Evolutionary conservation across 2,329 filamentous ascomycete species (phyloP), one percentile per base, ranked within the genome.

Genomic region (Sporothrix dimorphospora): DNA sequence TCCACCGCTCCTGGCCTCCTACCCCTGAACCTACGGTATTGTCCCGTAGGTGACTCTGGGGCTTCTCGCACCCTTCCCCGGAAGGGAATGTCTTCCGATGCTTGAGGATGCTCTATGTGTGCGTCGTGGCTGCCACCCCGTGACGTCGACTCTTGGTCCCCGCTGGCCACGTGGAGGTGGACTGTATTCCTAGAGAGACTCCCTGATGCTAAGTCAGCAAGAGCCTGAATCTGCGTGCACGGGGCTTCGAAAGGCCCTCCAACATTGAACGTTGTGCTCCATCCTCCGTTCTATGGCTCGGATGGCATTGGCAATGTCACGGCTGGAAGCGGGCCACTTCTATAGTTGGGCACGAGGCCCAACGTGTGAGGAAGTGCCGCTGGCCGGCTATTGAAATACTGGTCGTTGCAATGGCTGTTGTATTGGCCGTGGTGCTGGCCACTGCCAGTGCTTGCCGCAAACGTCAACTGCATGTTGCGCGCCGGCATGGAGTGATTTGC

Each of bases 231-330:
- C 53, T 57, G 53, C 6, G 14, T n/a, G 27, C 6, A 57, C 14
- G 16, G 14, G 19, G 27, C 27, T 14, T 57, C 9, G 27, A 30
- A 12, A 34, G 27, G 6, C 8, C 24, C 53, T 34, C 53, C 24
- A 9, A 21, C 8, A 19, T 9, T 57, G 11, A n/a, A 57, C 27
- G 27, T n/a, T 9, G 14, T 19, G 27, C 24, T 34, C 53, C 53
- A 57, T 34, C 53, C 53, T 42, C 57, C 57, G 38, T 42, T 63
- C 57, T 42, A 63, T 63, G 57, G 57, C 30, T 42, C 34, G 34
- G 34, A 42, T 24, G 57, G 57, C 19, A 63, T 14, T 2, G 57
- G 57, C 57, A 63, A 42, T 40, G 38, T 24, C 34, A 14, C 11
- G 4, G 34, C 57, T 4, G 34, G 57, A 21, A 34, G 38, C n/a